These are phyloP conservation scores for Aspergillus sp. DNA, from an alignment of 2,329 filamentous ascomycete genomes.

Conservation along the genomic window DNA sequence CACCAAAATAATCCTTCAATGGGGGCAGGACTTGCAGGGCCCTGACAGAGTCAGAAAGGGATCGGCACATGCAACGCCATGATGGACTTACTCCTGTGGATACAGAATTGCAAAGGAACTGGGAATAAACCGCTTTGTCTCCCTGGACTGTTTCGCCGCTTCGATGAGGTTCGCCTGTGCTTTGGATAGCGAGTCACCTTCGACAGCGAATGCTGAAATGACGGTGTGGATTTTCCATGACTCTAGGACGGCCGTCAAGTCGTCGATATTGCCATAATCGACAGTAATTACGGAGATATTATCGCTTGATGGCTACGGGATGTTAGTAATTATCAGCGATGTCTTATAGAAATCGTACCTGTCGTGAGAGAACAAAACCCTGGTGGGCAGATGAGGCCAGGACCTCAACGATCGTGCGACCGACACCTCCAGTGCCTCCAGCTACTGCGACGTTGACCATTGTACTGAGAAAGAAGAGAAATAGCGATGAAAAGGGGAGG, in stretches of 20 bases:
- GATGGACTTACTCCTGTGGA: conserved; percentile 4
- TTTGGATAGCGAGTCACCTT: not conserved
- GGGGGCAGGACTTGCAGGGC: not conserved
- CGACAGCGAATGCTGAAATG: conserved; percentile 18
- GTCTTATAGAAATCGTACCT: not conserved
- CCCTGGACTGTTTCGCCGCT: conserved; percentile 15
- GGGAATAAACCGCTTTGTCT: conserved; percentile 20
- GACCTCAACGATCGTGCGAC: conserved; percentile 9
- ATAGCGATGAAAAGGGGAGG: too few relatives aligned
- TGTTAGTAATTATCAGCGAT: not conserved
- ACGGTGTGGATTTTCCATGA: conserved; percentile 22
- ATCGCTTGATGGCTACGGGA: not conserved
- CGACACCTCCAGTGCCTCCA: conserved; percentile 10
- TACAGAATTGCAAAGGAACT: conserved; percentile 21
- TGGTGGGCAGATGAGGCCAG: not conserved
- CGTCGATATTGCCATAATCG: conserved; percentile 30
- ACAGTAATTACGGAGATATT: conserved; percentile 1
- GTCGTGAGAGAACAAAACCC: conserved; percentile 4
- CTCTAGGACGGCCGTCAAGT: conserved; percentile 22
- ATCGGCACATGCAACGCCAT: not conserved
- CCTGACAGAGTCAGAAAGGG: not conserved
- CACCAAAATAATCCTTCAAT: conserved; percentile 8
- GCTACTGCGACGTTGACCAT: conserved; percentile 15
- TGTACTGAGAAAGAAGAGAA: not conserved
- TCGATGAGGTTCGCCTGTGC: conserved; percentile 22